Evolutionary conservation across 2,329 filamentous ascomycete species (phyloP), one percentile per base, ranked within the genome.

Genomic region (Claviceps capensis): DNA sequence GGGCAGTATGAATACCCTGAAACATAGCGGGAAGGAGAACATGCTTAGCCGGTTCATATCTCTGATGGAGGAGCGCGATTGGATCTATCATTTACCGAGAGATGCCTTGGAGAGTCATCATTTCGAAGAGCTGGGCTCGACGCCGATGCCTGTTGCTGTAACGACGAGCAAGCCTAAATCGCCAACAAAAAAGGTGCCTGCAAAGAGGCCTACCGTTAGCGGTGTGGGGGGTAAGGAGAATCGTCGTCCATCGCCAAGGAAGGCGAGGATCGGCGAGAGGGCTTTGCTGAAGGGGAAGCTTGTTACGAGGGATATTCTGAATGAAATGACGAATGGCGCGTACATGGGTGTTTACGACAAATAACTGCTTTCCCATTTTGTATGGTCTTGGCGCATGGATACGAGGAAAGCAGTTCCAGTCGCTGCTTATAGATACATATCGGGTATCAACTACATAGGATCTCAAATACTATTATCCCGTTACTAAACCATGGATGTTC

Each of bases 1-100:
- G 0, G 93, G 93, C 9, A 94, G 87, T 65, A 79, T 80, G 62
- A 76, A 74, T 52, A 98, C 93, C 0, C 71, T 98, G 2, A 88
- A 85, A 74, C 73, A 81, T 11, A 77, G 84, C 50, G 82, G 73
- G n/a, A 71, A 72, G 26, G 83, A 87, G 58, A 86, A 89, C 59
- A 82, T 97, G 69, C 74, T 98, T 14, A 78, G 78, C 37, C 77
- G 77, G 22, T 88, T 97, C 61, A 77, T 97, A 7, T 69, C 71
- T 2, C 69, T 97, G 42, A 91, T 96, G 73, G 85, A 90, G 57
- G 71, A 76, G 52, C 81, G 79, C 50, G 72, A 77, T n/a, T 97
- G 93, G 90, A 74, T 89, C 16, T 83, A 88, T 58, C 78, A 95
- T 58, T 64, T 97, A 49, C 80, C 79, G 0, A 63, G 64, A 1